Evolutionary conservation across 306 rosid species (phyloP).

Genomic region (Gastrolobium bilobum): DNA sequence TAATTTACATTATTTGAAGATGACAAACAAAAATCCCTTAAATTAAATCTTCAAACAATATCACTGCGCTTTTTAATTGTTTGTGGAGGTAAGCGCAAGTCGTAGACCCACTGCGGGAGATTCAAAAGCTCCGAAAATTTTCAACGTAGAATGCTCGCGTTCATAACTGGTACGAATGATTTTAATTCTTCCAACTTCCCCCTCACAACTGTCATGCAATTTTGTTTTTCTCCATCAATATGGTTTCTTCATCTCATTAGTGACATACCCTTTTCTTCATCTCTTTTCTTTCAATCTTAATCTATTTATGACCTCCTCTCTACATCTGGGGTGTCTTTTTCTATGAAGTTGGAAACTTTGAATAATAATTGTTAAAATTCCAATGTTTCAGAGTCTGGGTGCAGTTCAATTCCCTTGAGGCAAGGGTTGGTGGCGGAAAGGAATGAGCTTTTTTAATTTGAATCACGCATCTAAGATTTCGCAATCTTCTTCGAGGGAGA

Average conservation of each 20-base stretch:
- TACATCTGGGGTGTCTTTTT: neutral
- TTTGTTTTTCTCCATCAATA: neutral
- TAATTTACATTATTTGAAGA: too few relatives aligned
- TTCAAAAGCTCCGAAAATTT: conserved; percentile 4
- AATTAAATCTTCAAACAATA: conserved; percentile 8
- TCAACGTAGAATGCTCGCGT: neutral
- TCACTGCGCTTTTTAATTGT: conserved; percentile 21
- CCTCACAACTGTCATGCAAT: neutral
- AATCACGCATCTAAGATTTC: conserved; percentile 38
- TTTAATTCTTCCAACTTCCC: neutral
- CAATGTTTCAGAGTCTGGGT: conserved; percentile 56
- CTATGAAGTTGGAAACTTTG: conserved; percentile 27
- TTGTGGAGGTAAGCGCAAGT: neutral
- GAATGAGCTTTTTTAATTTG: conserved; percentile 54
- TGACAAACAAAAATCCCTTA: too few relatives aligned
- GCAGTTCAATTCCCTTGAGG: conserved; percentile 22
- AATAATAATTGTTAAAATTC: conserved; percentile 30
- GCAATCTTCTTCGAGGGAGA: conserved; percentile 38
- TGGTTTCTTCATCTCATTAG: neutral
- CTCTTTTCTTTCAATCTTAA: neutral
- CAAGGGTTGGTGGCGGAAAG: conserved; percentile 45
- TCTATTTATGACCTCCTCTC: neutral
- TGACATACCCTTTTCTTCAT: neutral
- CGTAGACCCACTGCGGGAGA: neutral
- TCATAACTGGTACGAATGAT: conserved; percentile 33